phyloP scores from a whole-genome alignment of 2,329 filamentous ascomycete species.

The Metarhizium guizhouense region DNA sequence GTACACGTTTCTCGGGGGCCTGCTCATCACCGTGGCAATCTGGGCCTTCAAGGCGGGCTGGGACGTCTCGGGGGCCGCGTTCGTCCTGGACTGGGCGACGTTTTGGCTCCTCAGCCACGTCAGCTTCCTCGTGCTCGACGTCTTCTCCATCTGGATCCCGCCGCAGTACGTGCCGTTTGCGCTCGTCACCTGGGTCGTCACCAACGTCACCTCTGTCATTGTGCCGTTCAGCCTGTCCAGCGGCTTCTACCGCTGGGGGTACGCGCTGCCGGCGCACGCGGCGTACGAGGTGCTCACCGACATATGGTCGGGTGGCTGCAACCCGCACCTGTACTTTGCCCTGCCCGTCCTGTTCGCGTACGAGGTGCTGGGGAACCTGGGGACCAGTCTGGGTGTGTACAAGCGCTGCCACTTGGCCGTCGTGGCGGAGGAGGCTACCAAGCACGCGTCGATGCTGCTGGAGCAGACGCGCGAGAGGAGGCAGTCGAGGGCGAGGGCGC shows the following conservation, averaged over 20 bases:
- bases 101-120: conserved; percentile 13
- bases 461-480: conserved; percentile 2
- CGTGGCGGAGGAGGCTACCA: conserved; percentile 9
- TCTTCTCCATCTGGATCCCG: conserved; percentile 15
- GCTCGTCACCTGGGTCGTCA: conserved; percentile 10
- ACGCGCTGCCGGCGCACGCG: conserved; percentile 11
- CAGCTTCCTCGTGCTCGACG: conserved; percentile 12
- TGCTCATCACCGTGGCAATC: no score
- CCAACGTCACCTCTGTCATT: conserved; percentile 13
- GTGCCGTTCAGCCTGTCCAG: conserved; percentile 10
- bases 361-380: conserved; percentile 8
- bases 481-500: not conserved
- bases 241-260: conserved; percentile 11
- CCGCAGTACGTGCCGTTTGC: conserved; percentile 12
- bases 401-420: conserved; percentile 9
- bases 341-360: conserved; percentile 13
- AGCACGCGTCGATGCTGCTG: conserved; percentile 7
- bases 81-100: conserved; percentile 11
- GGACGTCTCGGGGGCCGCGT: conserved; percentile 8
- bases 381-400: conserved; percentile 9
- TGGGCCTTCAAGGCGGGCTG: no score
- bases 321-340: conserved; percentile 11
- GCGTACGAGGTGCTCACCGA: conserved; percentile 12
- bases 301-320: conserved; percentile 13
- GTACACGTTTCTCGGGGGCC: no score